Conservation (phyloP, 495 filamentous ascomycete species). For the Mycothermus thermophilus region DNA sequence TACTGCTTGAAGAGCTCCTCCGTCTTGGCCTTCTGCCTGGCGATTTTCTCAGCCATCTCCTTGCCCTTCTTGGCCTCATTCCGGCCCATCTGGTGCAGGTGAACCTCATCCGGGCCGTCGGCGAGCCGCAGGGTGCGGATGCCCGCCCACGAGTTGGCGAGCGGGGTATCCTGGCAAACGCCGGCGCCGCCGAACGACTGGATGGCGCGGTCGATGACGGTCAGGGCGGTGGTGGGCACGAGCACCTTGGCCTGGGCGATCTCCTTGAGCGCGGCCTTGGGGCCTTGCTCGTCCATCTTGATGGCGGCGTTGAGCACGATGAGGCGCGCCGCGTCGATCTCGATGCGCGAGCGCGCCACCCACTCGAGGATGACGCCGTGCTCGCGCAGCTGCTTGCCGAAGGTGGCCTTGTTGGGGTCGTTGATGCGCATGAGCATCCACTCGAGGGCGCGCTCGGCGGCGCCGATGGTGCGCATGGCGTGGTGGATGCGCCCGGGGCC, state of each 20-base stretch:
- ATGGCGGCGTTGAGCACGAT: slow-evolving; percentile 81
- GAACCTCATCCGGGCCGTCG: slow-evolving; percentile 89
- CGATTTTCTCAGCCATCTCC: slow-evolving; percentile 48
- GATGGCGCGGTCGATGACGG: slow-evolving; percentile 75
- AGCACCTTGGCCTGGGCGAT: slow-evolving; percentile 82
- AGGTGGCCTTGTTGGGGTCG: slow-evolving; percentile 72
- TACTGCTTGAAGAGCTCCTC: slow-evolving; percentile 51
- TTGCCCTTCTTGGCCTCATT: slow-evolving; percentile 63
- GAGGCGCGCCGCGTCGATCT: slow-evolving; percentile 77
- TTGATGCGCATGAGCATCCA: slow-evolving; percentile 86
- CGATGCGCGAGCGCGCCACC: slow-evolving; percentile 79
- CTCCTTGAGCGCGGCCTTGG: slow-evolving; percentile 67
- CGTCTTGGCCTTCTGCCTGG: slow-evolving; percentile 48
- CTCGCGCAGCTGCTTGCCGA: slow-evolving; percentile 62
- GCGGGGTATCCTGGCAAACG: slow-evolving; percentile 79
- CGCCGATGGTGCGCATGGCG: slow-evolving; percentile 81
- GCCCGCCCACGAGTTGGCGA: slow-evolving; percentile 75
- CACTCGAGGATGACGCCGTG: slow-evolving; percentile 90
- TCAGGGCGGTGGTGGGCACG: slow-evolving; percentile 60
- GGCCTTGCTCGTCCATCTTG: slow-evolving; percentile 71
- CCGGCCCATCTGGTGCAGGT: slow-evolving; percentile 77
- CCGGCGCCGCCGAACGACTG: slow-evolving; percentile 78
- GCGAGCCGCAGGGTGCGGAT: slow-evolving; percentile 73
- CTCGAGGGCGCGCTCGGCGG: slow-evolving; percentile 69
- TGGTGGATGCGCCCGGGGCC: slow-evolving; percentile 90